These are phyloP conservation scores for Alternaria sp. DNA, from an alignment of 2,329 filamentous ascomycete genomes.

Conservation along the genomic window DNA sequence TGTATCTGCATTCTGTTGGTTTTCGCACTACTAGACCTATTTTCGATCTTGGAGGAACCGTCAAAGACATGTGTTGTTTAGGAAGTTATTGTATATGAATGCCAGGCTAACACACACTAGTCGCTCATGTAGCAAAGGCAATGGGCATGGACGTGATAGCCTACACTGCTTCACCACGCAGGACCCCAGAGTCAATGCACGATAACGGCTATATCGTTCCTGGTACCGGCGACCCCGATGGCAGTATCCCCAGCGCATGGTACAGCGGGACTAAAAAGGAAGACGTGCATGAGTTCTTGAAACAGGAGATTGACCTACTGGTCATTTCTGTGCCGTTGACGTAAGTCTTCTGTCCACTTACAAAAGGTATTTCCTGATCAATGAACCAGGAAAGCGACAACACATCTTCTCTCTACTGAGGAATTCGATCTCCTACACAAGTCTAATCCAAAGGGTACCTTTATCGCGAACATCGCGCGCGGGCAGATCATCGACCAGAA, in stretches of 20 bases:
- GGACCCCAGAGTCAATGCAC: constrained; percentile 68
- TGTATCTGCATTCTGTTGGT: constrained; percentile 9
- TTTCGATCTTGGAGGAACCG: too few species aligned
- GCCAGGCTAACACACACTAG: constrained; percentile 38
- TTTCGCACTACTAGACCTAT: not conserved
- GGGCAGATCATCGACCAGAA: constrained; percentile 69
- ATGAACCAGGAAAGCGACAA: constrained; percentile 55
- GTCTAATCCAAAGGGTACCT: constrained; percentile 58
- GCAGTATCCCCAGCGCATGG: constrained; percentile 64
- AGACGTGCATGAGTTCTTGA: constrained; percentile 63
- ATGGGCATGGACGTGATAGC: constrained; percentile 77
- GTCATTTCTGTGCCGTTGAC: constrained; percentile 67
- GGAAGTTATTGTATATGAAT: not conserved
- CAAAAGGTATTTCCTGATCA: not conserved
- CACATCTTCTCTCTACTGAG: constrained; percentile 61
- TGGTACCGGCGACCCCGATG: constrained; percentile 69
- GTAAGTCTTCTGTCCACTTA: constrained; percentile 28
- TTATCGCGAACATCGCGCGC: constrained; percentile 75
- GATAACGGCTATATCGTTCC: constrained; percentile 74
- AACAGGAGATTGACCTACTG: constrained; percentile 65
- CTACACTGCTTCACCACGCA: constrained; percentile 75
- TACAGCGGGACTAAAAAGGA: constrained; percentile 64
- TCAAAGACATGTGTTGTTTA: too few species aligned
- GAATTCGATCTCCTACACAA: constrained; percentile 65
- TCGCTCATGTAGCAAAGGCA: constrained; percentile 66